Percentiles rank a stretch among this genome's conserved stretches.
These are phyloP conservation scores for Symmetrospora coprosmae DNA, from an alignment of 768 basidiomycete species.

Conservation along the genomic window DNA sequence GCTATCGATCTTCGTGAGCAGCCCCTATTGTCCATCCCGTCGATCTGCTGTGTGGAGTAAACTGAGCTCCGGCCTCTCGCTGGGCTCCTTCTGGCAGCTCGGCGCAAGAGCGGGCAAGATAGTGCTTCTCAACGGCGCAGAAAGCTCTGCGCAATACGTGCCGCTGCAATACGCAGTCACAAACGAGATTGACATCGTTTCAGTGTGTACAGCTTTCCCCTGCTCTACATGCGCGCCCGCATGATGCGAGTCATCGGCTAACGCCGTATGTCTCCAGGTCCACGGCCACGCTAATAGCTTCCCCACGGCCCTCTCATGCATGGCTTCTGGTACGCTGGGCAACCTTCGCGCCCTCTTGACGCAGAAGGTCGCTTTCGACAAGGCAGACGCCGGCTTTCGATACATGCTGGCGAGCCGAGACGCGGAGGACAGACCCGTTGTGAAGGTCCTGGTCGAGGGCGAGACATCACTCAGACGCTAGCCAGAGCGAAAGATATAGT, in stretches of 20 bases:
- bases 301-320: neutral
- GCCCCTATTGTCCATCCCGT: no score
- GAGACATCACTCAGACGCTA: neutral
- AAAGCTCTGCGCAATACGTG: neutral
- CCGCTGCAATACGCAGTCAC: neutral
- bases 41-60: no score
- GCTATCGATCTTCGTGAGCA: neutral
- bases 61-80: neutral
- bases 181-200: constrained; percentile 1
- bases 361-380: neutral
- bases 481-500: no score
- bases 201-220: neutral
- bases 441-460: neutral
- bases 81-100: neutral
- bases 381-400: neutral
- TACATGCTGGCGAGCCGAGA: neutral
- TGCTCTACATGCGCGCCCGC: no score
- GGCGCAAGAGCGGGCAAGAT: constrained; percentile 8
- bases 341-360: neutral
- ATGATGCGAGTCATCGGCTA: no score
- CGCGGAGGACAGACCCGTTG: neutral
- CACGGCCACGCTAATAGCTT: constrained; percentile 3
- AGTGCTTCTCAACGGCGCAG: neutral
- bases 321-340: constrained; percentile 3
- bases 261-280: no score